Evolutionary conservation across 2,329 filamentous ascomycete species (phyloP).

Genomic region (Phialophora verrucosa): DNA sequence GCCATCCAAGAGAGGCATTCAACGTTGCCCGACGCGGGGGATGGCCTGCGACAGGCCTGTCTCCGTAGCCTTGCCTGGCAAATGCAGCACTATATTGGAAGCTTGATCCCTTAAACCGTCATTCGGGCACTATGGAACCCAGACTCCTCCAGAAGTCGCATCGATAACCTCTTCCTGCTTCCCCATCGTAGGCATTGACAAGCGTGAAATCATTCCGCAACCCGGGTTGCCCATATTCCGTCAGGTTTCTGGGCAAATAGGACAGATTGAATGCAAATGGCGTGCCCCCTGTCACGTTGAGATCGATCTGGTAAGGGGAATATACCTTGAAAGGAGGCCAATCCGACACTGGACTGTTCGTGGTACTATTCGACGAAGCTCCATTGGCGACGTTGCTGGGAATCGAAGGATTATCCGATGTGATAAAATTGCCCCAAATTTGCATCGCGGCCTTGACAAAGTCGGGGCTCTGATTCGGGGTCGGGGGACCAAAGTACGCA

Average conservation of each 20-base stretch:
- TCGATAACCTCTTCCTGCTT: constrained; percentile 53
- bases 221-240: constrained; percentile 42
- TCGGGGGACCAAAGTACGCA: constrained; percentile 29
- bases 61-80: not conserved
- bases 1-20: not conserved
- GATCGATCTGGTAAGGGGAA: constrained; percentile 50
- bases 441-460: constrained; percentile 50
- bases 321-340: constrained; percentile 48
- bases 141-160: constrained; percentile 54
- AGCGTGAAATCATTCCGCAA: constrained; percentile 50
- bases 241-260: constrained; percentile 38
- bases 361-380: constrained; percentile 40
- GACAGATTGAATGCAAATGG: constrained; percentile 31
- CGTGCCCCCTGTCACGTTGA: constrained; percentile 55
- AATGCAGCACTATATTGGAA: not conserved
- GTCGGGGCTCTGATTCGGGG: constrained; percentile 41
- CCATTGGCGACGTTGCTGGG: constrained; percentile 42
- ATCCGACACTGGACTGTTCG: constrained; percentile 27
- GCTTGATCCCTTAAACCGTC: not conserved
- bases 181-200: constrained; percentile 55
- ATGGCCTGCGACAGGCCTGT: not conserved
- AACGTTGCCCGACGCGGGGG: not conserved
- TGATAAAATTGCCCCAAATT: constrained; percentile 57
- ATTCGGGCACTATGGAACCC: constrained; percentile 34
- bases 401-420: constrained; percentile 50